phyloP scores from a whole-genome alignment of 1,284 basidiomycete species.

The Melampsora americana region DNA sequence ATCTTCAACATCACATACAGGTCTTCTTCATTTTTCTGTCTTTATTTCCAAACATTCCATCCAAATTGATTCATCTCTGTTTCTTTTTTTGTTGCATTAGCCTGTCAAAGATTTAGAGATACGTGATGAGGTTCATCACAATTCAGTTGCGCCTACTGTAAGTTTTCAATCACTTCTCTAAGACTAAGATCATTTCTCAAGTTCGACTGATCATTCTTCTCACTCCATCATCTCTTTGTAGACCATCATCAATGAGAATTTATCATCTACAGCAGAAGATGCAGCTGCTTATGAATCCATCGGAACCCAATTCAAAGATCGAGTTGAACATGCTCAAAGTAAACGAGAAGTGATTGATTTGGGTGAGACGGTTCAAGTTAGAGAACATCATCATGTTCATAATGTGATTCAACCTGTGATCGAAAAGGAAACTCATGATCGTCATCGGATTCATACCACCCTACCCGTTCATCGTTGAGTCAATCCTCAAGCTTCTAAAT shows the following conservation, averaged over 20 bases:
- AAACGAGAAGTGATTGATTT: slow-evolving; percentile 51
- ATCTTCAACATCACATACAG: slow-evolving; percentile 53
- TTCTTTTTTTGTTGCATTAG: neutral
- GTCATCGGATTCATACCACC: slow-evolving; percentile 52
- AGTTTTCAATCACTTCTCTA: neutral
- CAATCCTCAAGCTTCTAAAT: too few relatives aligned
- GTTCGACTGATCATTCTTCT: too few relatives aligned
- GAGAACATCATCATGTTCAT: slow-evolving; percentile 53
- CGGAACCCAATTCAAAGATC: slow-evolving; percentile 48
- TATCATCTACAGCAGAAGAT: slow-evolving; percentile 52
- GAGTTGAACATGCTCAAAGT: slow-evolving; percentile 47
- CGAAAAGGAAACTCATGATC: slow-evolving; percentile 52
- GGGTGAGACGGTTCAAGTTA: slow-evolving; percentile 52
- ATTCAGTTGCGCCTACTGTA: slow-evolving; percentile 20
- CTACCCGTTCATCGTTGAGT: slow-evolving; percentile 47
- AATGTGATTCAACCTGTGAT: slow-evolving; percentile 53
- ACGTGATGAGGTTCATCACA: slow-evolving; percentile 33
- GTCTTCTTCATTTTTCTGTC: slow-evolving; percentile 45
- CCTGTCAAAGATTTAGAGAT: slow-evolving; percentile 24
- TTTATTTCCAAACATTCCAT: neutral
- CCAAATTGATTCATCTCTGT: neutral
- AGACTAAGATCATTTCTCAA: too few relatives aligned
- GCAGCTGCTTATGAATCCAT: slow-evolving; percentile 51
- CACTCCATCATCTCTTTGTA: too few relatives aligned
- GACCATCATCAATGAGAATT: slow-evolving; percentile 51